Evolutionary conservation across 805 yeast species (phyloP).

Genomic region (Cyberlindnera americana): DNA sequence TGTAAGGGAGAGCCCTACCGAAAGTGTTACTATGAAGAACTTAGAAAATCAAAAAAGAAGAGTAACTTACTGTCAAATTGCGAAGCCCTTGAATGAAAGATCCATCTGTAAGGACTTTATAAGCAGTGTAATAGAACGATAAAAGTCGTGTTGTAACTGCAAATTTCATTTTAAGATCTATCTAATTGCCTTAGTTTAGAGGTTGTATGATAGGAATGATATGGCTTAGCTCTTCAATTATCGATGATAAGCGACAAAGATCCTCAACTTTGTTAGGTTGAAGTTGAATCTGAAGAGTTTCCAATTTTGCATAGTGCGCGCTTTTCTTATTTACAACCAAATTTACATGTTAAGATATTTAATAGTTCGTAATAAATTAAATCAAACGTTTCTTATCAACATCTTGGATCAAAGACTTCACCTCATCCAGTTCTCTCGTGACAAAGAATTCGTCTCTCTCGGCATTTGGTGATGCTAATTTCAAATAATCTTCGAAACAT

Average conservation of each 20-base stretch:
- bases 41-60: background rate
- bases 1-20: constrained; percentile 1
- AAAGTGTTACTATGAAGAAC: too few species aligned
- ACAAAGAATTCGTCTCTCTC: constrained; percentile 15
- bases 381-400: constrained; percentile 10
- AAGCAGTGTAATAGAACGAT: constrained; percentile 3
- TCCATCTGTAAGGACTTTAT: constrained; percentile 6
- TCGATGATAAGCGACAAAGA: too few species aligned
- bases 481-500: constrained; percentile 27
- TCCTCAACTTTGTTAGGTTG: too few species aligned
- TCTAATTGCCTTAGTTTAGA: too few species aligned
- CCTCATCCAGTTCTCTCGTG: constrained; percentile 17
- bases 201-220: too few species aligned
- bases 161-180: constrained; percentile 2
- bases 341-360: too few species aligned
- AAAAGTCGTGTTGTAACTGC: constrained; percentile 3
- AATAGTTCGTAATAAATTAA: too few species aligned
- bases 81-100: constrained; percentile 1
- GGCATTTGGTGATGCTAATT: constrained; percentile 3
- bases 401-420: constrained; percentile 15
- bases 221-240: too few species aligned
- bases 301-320: too few species aligned
- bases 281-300: too few species aligned
- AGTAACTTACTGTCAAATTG: constrained; percentile 6
- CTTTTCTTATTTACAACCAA: too few species aligned